phyloP scores from a whole-genome alignment of 2,329 filamentous ascomycete species.

The Aureobasidium uvarum region DNA sequence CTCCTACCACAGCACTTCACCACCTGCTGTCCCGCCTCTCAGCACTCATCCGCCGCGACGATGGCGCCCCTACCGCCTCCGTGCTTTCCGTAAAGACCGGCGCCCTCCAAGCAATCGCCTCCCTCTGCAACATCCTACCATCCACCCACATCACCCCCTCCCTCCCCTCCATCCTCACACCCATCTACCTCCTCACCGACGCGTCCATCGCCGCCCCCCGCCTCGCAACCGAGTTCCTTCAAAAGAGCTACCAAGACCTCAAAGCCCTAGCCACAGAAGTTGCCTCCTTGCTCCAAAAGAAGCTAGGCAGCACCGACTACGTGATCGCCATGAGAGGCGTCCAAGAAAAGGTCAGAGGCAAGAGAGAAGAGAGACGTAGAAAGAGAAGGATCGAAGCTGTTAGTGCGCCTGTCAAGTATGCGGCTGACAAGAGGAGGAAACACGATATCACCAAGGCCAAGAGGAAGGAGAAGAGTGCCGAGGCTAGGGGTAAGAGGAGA shows the following conservation, averaged over 20 bases:
- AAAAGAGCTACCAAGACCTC: constrained; percentile 66
- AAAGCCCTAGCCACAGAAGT: constrained; percentile 71
- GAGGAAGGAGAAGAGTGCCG: constrained; percentile 72
- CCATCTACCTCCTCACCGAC: constrained; percentile 82
- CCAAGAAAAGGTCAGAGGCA: constrained; percentile 67
- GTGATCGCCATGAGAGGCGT: constrained; percentile 71
- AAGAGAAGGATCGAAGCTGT: constrained; percentile 92
- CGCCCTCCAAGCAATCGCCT: constrained; percentile 70
- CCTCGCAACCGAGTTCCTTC: constrained; percentile 63
- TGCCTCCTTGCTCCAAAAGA: constrained; percentile 79
- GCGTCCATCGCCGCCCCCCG: constrained; percentile 60
- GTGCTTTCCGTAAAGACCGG: constrained; percentile 72
- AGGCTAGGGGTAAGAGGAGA: constrained; percentile 69
- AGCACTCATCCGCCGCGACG: constrained; percentile 72
- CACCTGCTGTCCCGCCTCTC: constrained; percentile 79
- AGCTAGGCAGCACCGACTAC: constrained; percentile 76
- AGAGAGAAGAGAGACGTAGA: constrained; percentile 69
- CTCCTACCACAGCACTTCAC: constrained; percentile 56
- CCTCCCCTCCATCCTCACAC: constrained; percentile 63
- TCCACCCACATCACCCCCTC: constrained; percentile 58
- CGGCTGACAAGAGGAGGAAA: constrained; percentile 76
- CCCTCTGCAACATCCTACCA: constrained; percentile 63
- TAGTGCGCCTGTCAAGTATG: constrained; percentile 73
- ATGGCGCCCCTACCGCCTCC: constrained; percentile 54
- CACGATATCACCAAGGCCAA: constrained; percentile 80